Conservation (phyloP, 805 yeast genomes). For the Ogataea pilisensis region DNA sequence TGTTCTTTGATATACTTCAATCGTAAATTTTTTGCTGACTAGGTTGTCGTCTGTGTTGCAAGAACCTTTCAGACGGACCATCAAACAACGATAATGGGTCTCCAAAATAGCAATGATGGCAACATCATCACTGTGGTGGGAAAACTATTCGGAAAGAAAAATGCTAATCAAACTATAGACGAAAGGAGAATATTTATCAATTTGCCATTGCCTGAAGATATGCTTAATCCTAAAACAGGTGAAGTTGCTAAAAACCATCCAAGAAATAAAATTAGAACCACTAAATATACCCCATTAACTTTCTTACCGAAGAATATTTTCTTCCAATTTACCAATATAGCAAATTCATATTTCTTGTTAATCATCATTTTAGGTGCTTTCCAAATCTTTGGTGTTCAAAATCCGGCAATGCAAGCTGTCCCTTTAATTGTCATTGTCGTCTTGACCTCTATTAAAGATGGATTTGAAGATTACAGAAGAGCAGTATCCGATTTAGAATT, state of each 20-base stretch:
- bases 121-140: constrained; percentile 5
- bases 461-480: constrained; percentile 71
- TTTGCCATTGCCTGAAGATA: constrained; percentile 53
- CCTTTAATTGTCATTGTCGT: constrained; percentile 77
- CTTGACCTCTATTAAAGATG: constrained; percentile 73
- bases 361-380: constrained; percentile 56
- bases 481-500: constrained; percentile 60
- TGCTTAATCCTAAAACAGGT: constrained; percentile 53
- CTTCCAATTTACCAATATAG: constrained; percentile 55
- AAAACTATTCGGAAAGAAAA: constrained; percentile 2
- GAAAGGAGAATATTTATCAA: constrained; percentile 53
- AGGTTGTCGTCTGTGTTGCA: too few relatives aligned
- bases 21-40: too few relatives aligned
- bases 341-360: constrained; percentile 54
- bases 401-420: constrained; percentile 72
- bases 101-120: constrained; percentile 2
- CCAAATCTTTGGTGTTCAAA: constrained; percentile 67
- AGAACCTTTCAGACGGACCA: too few relatives aligned
- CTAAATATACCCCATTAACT: constrained; percentile 56
- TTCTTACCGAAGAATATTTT: constrained; percentile 54
- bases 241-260: constrained; percentile 38
- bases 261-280: constrained; percentile 57
- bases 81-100: too few relatives aligned
- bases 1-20: too few relatives aligned
- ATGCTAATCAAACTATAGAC: constrained; percentile 1